phyloP scores from a whole-genome alignment of 2,329 filamentous ascomycete species.

The Fusarium sp. region DNA sequence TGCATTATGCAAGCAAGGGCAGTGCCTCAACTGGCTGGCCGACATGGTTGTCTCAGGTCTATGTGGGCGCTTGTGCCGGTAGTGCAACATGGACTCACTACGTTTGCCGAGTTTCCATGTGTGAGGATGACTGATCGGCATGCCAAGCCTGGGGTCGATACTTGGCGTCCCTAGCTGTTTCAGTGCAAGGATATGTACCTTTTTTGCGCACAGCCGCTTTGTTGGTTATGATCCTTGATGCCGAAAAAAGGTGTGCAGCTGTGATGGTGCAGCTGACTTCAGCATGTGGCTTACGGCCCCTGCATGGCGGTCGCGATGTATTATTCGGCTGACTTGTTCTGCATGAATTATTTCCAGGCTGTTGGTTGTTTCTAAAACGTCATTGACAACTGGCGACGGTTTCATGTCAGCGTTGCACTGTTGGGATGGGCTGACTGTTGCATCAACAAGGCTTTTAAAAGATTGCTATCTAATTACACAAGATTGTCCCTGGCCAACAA shows the following conservation, averaged over 20 bases:
- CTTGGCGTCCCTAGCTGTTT: background rate
- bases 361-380: background rate
- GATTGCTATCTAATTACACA: too few relatives aligned
- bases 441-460: too few relatives aligned
- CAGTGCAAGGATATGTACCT: background rate
- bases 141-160: constrained; percentile 4
- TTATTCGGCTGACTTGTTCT: background rate
- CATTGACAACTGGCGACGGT: too few relatives aligned
- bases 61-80: background rate
- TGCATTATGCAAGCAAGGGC: constrained; percentile 24
- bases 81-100: background rate
- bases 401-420: too few relatives aligned
- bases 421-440: too few relatives aligned
- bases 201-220: background rate
- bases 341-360: too few relatives aligned
- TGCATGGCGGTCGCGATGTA: constrained; percentile 2
- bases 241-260: background rate
- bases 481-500: too few relatives aligned
- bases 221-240: constrained; percentile 6
- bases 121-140: background rate
- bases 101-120: background rate
- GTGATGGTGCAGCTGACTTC: background rate
- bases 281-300: constrained; percentile 25
- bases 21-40: constrained; percentile 11
- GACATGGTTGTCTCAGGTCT: constrained; percentile 4